phyloP scores from a whole-genome alignment of 2,329 filamentous ascomycete genomes.

The Neonectria coccinea region DNA sequence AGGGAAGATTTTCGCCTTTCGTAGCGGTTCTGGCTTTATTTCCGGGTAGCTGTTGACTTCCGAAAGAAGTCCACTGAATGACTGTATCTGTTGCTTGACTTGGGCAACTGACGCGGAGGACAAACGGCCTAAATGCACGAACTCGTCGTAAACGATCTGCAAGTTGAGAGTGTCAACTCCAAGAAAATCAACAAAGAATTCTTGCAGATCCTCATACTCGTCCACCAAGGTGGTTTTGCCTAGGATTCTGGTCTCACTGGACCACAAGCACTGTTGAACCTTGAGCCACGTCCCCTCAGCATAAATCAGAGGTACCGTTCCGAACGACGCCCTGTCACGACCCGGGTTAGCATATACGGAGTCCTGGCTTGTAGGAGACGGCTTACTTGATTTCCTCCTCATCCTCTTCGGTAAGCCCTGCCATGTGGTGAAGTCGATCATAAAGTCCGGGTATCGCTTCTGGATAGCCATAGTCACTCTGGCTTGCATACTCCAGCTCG shows the following conservation, averaged over 20 bases:
- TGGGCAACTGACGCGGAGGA: neutral
- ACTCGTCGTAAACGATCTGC: constrained; percentile 10
- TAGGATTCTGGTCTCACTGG: constrained; percentile 1
- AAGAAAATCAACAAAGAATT: constrained; percentile 16
- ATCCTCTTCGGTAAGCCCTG: neutral
- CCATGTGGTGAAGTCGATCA: neutral
- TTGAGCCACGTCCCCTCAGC: neutral
- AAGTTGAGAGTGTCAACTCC: constrained; percentile 10
- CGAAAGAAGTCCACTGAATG: constrained; percentile 1
- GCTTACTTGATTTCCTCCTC: neutral
- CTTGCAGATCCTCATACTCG: constrained; percentile 3
- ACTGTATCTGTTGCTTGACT: constrained; percentile 1
- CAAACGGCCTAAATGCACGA: neutral
- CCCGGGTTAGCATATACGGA: neutral
- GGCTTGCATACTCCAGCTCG: neutral
- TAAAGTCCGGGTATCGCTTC: neutral
- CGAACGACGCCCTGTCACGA: neutral
- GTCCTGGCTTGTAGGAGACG: neutral
- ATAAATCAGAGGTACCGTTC: neutral
- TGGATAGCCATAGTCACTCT: neutral
- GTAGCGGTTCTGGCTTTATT: constrained; percentile 1
- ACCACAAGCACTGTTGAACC: constrained; percentile 15
- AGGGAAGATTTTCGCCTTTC: neutral
- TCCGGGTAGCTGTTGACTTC: neutral
- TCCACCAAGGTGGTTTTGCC: neutral